Base-by-base conservation (phyloP, 1,284 basidiomycete species). In the Apiotrichum montevideense region DNA sequence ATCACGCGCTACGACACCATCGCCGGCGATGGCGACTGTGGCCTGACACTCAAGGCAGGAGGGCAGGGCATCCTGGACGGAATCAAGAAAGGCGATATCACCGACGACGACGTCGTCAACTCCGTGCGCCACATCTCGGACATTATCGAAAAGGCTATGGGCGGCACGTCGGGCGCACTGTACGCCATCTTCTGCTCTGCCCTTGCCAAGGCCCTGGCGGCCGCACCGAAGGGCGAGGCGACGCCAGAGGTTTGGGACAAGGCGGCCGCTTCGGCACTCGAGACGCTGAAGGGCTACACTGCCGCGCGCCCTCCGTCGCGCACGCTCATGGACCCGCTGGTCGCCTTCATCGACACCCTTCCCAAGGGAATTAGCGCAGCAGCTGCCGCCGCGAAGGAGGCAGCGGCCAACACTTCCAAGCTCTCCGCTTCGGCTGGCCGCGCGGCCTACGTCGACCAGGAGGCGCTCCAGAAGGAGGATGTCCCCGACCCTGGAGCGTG, bases 141-240 rank as follows among this genome's bases (percentile, higher is more conserved):
- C 56, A 62, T 73, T 35, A 71, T 77, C 3, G 90, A 93, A 75
- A 85, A 88, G 64, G 80, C 83, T 52, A 96, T 96, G 92, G 93
- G 90, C 35, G 93, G 93, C 15, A 96, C 92, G 5, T 88, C 86
- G 59, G 93, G 92, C 6, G 93, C 91, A 1, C 77, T 96, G 34
- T 96, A 94, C 73, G 90, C 90, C 8, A 95, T 95, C 63, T 93
- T 95, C 50, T 89, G 90, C 1, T 87, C 90, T 71, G 86, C 85
- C 9, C 78, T 95, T 33, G 81, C 83, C 48, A 68, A 76, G 15
- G 73, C 66, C 11, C 55, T 77, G 21, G 64, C 76, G 2, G 11
- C 37, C 62, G 74, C 50, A 9, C 54, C 59, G 1, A 51, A 56
- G 39, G 58, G 57, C 2, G 56, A 72, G 13, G 73, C 78, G 43